Evolutionary conservation across 371 early-diverging fungal genomes (phyloP), one percentile per base, ranked within the genome.

Genomic region (Mucor velutinosus): DNA sequence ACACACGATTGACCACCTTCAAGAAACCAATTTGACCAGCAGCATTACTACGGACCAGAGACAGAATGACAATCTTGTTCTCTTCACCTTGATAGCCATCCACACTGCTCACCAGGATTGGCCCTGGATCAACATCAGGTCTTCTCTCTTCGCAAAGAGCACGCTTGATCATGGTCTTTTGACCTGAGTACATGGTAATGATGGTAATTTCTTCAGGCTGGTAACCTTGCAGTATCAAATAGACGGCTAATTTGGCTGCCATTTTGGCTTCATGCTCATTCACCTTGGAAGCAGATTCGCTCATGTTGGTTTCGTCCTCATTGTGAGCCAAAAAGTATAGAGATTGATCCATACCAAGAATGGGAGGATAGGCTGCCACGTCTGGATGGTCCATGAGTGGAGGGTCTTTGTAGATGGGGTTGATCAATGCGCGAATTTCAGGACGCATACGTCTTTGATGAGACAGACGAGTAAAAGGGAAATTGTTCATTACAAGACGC

Each of bases 11-110:
- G 23, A 78, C 80, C 3, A 89, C 86, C 65, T 85, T 88, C 39
- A 93, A 73, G 78, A 95, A 95, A 35, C 95, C 95, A 72, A 93
- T 92, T 27, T 79, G 79, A 0, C 81, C 82, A 58, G 62, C 66
- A 1, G 70, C 55, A 61, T 87, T 88, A 58, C 88, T 89, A 47
- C 93, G 80, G 35, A 90, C 92, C 27, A 91, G 65, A 2, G 91
- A 89, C 32, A 93, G 55, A 30, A 93, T 86, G 62, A 92, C 90
- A 37, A 93, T 87, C 41, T 93, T 92, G 64, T 86, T 86, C 70
- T 91, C 90, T 64, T 89, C 89, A 49, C 94, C 94, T 73, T 95
- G 92, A 63, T 89, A 95, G 7, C 91, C 91, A 75, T 93, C 93
- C 5, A 94, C 90, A 49, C 93, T 93, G 21, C 87, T 83, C 1